A percentile compares a stretch with the other conserved stretches of the same genome.
phyloP scores from a whole-genome alignment of 371 early-diverging fungal genomes.

The Mucor saturninus region DNA sequence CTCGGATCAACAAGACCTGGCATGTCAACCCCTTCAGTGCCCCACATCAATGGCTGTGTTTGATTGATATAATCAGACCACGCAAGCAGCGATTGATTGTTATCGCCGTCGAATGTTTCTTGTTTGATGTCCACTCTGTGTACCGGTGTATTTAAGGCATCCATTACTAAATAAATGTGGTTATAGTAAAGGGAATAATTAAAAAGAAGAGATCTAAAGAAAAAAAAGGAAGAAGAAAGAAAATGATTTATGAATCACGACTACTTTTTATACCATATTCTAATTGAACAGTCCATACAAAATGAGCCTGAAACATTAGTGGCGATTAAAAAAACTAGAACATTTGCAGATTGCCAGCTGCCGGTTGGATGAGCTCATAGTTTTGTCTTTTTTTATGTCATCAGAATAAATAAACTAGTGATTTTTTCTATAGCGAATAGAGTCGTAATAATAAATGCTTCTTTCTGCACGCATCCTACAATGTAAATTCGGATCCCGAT shows the following conservation, averaged over 20 bases:
- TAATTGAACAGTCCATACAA: background rate
- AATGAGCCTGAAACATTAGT: slow-evolving; percentile 7
- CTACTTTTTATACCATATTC: background rate
- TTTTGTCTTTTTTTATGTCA: too few species aligned
- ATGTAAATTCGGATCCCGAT: too few species aligned
- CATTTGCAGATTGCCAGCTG: background rate
- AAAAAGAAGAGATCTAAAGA: background rate
- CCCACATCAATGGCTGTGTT: background rate
- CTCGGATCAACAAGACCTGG: slow-evolving; percentile 2
- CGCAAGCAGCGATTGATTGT: background rate
- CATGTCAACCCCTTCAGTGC: slow-evolving; percentile 10
- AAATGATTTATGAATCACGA: background rate
- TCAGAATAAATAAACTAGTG: too few species aligned
- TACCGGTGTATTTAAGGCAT: background rate
- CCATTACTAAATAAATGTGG: background rate
- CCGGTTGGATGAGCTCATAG: background rate
- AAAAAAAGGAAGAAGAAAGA: background rate
- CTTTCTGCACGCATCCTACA: too few species aligned
- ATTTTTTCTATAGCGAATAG: too few species aligned
- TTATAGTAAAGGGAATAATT: background rate
- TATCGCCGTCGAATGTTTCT: background rate
- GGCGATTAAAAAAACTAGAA: slow-evolving; percentile 5
- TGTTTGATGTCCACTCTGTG: background rate
- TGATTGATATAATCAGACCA: background rate
- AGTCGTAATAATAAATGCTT: too few species aligned